Conservation (phyloP, 257 asterid species). For the Misopates orontium region DNA sequence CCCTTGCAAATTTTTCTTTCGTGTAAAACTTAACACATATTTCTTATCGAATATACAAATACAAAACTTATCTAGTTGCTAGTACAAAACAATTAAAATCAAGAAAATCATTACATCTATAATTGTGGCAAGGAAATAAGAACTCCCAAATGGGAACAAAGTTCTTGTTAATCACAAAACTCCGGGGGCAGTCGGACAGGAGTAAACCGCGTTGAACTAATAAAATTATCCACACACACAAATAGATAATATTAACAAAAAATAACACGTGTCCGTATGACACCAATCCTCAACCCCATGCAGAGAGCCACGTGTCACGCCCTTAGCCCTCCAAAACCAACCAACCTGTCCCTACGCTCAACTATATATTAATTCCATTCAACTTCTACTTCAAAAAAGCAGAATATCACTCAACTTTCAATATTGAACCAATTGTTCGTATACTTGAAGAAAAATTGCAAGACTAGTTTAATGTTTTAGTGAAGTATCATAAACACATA, state of each 20-base stretch:
- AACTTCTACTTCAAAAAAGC: neutral
- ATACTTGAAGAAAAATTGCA: neutral
- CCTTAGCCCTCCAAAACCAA: neutral
- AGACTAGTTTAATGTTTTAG: neutral
- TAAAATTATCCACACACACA: neutral
- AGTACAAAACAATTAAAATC: too few relatives aligned
- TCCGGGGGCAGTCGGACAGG: too few relatives aligned
- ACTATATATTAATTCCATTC: neutral
- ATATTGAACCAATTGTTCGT: neutral
- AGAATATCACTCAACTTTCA: neutral
- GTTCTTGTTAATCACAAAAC: too few relatives aligned
- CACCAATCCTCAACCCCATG: slow-evolving; percentile 28
- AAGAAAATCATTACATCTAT: too few relatives aligned
- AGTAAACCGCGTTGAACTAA: too few relatives aligned
- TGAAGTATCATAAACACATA: neutral
- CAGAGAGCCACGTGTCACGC: slow-evolving; percentile 28
- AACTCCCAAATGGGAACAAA: too few relatives aligned
- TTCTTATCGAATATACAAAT: too few relatives aligned
- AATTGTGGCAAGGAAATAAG: too few relatives aligned
- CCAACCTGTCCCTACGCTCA: slow-evolving; percentile 2
- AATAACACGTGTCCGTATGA: slow-evolving; percentile 26
- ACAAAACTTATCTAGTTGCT: too few relatives aligned
- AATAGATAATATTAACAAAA: neutral
- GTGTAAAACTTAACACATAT: too few relatives aligned
- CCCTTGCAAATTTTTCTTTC: too few relatives aligned